phyloP scores from a whole-genome alignment of 2,329 filamentous ascomycete species.

The Westerdykella sp. region DNA sequence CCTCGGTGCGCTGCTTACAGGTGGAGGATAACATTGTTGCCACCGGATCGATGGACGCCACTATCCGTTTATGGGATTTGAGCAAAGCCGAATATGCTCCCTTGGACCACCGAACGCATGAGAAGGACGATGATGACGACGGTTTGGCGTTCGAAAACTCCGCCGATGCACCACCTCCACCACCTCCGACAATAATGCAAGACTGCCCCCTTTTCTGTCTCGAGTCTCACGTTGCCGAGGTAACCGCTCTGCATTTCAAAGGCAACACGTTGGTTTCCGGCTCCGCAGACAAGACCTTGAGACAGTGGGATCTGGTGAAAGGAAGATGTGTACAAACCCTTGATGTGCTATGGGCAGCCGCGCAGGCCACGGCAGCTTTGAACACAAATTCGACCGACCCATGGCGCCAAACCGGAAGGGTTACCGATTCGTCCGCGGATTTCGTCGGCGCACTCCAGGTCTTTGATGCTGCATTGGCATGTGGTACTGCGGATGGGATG shows the following conservation, averaged over 20 bases:
- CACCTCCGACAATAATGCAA: constrained; percentile 67
- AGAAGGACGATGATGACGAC: constrained; percentile 40
- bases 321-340: constrained; percentile 96
- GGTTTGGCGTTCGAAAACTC: constrained; percentile 67
- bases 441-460: constrained; percentile 94
- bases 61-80: constrained; percentile 90
- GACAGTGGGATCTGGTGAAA: constrained; percentile 96
- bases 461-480: constrained; percentile 91
- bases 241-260: constrained; percentile 87
- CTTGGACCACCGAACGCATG: constrained; percentile 49
- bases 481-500: constrained; percentile 96
- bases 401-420: constrained; percentile 68
- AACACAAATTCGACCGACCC: constrained; percentile 49
- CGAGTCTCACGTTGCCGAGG: constrained; percentile 84
- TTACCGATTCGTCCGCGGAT: constrained; percentile 65
- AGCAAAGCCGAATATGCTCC: constrained; percentile 81
- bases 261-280: constrained; percentile 89
- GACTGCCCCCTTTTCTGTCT: constrained; percentile 87
- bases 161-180: constrained; percentile 64
- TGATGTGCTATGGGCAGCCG: constrained; percentile 96
- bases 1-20: constrained; percentile 85
- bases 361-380: constrained; percentile 71
- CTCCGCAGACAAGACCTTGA: constrained; percentile 91
- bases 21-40: constrained; percentile 94
- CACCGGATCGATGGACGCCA: constrained; percentile 90